Evolutionary conservation across 2,329 filamentous ascomycete genomes (phyloP).

Genomic region (Paramyrothecium sp.): DNA sequence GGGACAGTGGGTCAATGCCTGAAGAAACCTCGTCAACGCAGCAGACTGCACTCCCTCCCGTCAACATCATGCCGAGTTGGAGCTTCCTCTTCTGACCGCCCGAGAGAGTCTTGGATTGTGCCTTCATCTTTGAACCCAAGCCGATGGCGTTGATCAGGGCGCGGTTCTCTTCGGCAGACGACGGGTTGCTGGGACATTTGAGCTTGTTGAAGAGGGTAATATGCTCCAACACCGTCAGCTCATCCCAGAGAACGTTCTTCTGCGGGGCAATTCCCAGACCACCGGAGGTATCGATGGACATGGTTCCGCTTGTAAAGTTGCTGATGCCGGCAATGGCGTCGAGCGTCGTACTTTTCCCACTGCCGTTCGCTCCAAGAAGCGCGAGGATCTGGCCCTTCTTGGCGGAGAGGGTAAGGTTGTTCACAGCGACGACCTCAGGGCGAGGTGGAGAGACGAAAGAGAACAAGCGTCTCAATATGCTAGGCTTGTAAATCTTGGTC

Average conservation of each 20-base stretch:
- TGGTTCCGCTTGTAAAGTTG: conserved; percentile 53
- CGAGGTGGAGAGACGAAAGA: conserved; percentile 44
- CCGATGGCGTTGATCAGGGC: conserved; percentile 62
- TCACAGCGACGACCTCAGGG: conserved; percentile 72
- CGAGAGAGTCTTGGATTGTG: conserved; percentile 63
- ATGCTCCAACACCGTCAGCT: conserved; percentile 70
- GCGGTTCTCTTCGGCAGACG: conserved; percentile 38
- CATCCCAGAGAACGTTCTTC: conserved; percentile 75
- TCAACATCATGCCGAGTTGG: conserved; percentile 77
- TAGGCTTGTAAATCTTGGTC: conserved; percentile 72
- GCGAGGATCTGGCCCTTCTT: conserved; percentile 76
- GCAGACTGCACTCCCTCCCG: conserved; percentile 69
- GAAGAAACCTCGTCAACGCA: conserved; percentile 74
- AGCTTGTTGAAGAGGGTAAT: conserved; percentile 68
- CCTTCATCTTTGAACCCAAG: conserved; percentile 60
- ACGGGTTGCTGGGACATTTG: conserved; percentile 51
- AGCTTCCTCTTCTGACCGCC: conserved; percentile 77
- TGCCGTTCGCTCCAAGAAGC: conserved; percentile 63
- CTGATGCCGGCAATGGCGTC: conserved; percentile 27
- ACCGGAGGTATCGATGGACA: conserved; percentile 64
- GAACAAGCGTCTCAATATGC: conserved; percentile 52
- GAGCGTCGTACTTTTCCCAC: conserved; percentile 69
- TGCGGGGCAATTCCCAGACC: conserved; percentile 74
- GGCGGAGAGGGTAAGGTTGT: conserved; percentile 66
- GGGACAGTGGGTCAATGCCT: conserved; percentile 69